Base-by-base conservation (phyloP, 1,284 basidiomycete genomes). In the Xerocomus nothofagi region DNA sequence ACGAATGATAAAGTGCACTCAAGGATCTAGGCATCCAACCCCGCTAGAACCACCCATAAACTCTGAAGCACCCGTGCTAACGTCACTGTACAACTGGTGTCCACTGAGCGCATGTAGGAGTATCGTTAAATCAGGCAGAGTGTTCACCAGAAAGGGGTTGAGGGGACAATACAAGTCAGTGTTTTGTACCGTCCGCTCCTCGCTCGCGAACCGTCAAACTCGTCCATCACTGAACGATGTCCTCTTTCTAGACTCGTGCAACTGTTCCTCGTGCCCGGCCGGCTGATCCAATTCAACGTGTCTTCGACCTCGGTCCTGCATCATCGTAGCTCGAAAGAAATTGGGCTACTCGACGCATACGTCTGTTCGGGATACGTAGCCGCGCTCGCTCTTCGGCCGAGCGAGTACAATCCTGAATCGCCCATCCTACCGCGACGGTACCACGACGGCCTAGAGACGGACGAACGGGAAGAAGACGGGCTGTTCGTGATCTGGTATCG, bases 71-170 rank as follows among this genome's bases (percentile, higher is more conserved):
- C 77, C 82, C 3, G 78, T 81, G 23, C 67, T 91, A 43, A 74
- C 78, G 46, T 73, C 75, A 8, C 68, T 91, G 44, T 92, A 88
- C 73, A 86, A 86, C 58, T 91, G 89, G 91, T 94, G 90, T 64
- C 73, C 82, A 5, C 62, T 93, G 53, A 79, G 86, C 34, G 81
- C 80, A 7, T 94, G 92, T 59, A 79, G 81, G 50, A 77, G 87
- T 8, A 82, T 93, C 46, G 66, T 84, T 31, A 84, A 82, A 59
- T 77, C 79, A 6, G 91, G 91, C 0, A 81, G 81, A 44, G 65
- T 90, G 14, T 93, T 81, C 61, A 79, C 80, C 66, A 80, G 86
- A 55, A 76, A 76, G 53, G 87, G 86, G 4, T 63, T 84, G 47
- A 74, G 77, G 53, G 86, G 86, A 15, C 80, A 81, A 67, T 91